Evolutionary conservation across 2,329 filamentous ascomycete species (phyloP).

Genomic region (Chlorencoelia australis): DNA sequence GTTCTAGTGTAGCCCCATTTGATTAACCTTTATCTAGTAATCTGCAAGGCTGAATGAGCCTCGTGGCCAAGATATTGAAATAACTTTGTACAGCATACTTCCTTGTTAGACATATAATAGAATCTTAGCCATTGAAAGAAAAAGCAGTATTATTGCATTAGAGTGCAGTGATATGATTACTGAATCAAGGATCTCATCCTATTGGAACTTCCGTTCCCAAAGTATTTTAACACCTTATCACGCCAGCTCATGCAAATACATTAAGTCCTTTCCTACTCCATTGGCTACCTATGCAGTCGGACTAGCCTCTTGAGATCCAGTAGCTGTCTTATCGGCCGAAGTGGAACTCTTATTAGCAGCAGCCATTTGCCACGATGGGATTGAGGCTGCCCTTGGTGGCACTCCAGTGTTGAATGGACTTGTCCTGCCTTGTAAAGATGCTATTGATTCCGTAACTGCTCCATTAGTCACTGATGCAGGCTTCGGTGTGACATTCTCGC

Average conservation of each 20-base stretch:
- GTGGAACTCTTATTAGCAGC: slow-evolving; percentile 43
- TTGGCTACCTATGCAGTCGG: slow-evolving; percentile 9
- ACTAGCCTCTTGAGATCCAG: slow-evolving; percentile 16
- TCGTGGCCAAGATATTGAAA: no score
- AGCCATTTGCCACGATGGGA: slow-evolving; percentile 73
- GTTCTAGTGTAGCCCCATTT: no score
- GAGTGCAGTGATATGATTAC: no score
- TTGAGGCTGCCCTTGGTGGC: slow-evolving; percentile 50
- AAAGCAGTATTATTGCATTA: no score
- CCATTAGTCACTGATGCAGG: slow-evolving; percentile 27
- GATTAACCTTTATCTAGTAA: no score
- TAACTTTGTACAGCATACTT: no score
- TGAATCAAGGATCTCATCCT: no score
- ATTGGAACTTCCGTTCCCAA: not conserved
- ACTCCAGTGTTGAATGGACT: slow-evolving; percentile 42
- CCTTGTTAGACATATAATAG: no score
- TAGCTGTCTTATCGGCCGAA: slow-evolving; percentile 13
- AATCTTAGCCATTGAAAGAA: no score
- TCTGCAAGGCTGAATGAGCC: no score
- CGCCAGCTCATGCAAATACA: slow-evolving; percentile 7
- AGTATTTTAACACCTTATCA: slow-evolving; percentile 1
- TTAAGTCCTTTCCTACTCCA: not conserved
- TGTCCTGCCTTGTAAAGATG: slow-evolving; percentile 29
- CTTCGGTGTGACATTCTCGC: slow-evolving; percentile 18
- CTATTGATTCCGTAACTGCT: slow-evolving; percentile 22